Base-by-base conservation (phyloP, 2,329 filamentous ascomycete species). In the Plectosphaerella sp. region DNA sequence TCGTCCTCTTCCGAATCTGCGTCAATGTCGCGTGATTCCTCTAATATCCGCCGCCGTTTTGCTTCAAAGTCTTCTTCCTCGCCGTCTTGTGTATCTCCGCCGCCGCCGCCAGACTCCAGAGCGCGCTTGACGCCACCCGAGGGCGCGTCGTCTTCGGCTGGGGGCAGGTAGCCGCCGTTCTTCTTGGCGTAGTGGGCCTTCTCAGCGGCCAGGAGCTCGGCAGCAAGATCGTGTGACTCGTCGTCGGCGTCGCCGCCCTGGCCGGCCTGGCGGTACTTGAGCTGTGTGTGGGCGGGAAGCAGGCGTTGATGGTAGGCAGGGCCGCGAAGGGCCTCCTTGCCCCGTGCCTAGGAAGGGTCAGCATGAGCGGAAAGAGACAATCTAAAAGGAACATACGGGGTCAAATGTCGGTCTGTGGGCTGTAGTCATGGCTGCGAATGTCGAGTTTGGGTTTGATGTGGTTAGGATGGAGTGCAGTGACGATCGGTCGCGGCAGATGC, bases 221-320 rank as follows among this genome's bases (percentile, higher is more conserved):
- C 88, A 61, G 91, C 87, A 50, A 99, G 82, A 67, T 99, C 93
- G 66, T 88, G 89, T 53, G 79, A 73, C 59, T 79, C 71, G 47
- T 74, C 67, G 58, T 95, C 91, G 36, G 86, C 86, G 58, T 85
- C 86, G 59, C 90, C 89, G 62, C 94, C 94, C 74, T 99, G 94
- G 45, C 91, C 92, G n/a, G 88, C 76, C 46, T 81, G 86, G 76
- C 91, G 84, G 67, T 87, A 88, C 74, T 99, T 99, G 66, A 99
- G 86, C 58, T 90, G 86, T 12, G 90, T 97, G 70, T 99, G 88
- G 33, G 94, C 94, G 35, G 94, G 93, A 14, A 97, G 86, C 15
- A 97, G 87, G 62, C 94, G 88, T 72, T 97, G 93, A 68, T 99
- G 94, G 76, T 97, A 97, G 62, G 91, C 93, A 48, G 91, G 89